Evolutionary conservation across 1,139 yeast species (phyloP).

Genomic region (Pneumocystis oryctolagi): DNA sequence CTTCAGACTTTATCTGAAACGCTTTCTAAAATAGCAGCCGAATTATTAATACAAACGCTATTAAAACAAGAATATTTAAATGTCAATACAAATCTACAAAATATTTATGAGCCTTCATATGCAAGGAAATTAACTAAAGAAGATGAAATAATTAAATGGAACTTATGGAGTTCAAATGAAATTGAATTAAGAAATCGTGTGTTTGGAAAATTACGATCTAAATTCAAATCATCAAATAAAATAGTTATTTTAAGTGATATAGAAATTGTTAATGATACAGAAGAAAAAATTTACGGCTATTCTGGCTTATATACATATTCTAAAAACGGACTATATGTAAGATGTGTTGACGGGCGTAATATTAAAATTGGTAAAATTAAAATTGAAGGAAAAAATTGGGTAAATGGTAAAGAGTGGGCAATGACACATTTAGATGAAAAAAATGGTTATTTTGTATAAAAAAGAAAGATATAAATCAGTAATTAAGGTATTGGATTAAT

Average conservation of each 20-base stretch:
- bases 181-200: not conserved
- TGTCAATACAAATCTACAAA: not conserved
- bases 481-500: not conserved
- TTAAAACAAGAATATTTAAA: not conserved
- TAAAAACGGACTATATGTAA: not conserved
- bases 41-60: conserved; percentile 11
- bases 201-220: not conserved
- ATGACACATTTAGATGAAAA: not conserved
- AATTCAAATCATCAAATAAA: not conserved
- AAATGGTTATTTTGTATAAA: not conserved
- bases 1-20: conserved; percentile 8
- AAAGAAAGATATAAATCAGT: not conserved
- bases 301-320: not conserved
- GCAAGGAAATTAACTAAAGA: not conserved
- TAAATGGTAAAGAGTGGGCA: not conserved
- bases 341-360: not conserved
- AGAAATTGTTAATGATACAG: not conserved
- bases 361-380: conserved; percentile 1
- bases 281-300: not conserved
- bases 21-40: conserved; percentile 15
- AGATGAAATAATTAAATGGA: conserved; percentile 1
- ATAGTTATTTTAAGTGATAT: not conserved
- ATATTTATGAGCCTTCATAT: not conserved
- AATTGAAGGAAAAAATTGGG: conserved; percentile 1
- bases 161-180: not conserved